Base-by-base conservation (phyloP, 345 rosid species). In the Theobroma cacao region DNA sequence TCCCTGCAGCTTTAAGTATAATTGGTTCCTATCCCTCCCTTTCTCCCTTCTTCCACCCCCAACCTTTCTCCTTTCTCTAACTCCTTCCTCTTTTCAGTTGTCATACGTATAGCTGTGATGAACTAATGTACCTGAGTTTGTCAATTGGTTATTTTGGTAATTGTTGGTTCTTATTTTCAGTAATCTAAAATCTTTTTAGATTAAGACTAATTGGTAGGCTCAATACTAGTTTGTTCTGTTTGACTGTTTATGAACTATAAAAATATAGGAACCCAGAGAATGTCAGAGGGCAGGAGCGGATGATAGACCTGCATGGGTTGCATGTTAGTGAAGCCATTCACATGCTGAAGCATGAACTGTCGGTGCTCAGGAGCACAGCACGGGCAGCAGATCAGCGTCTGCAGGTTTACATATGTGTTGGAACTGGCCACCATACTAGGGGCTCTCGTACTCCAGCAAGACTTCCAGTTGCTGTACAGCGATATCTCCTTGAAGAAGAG, bases 241-340 rank as follows among this genome's bases (percentile, higher is more conserved):
- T 77, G 14, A 20, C 52, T 61, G 43, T 41, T 55, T 31, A 31
- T 34, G 5, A 45, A 31, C 18, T 48, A 53, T 33, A 33, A 71
- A 48, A 71, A 70, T 81, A 67, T 87, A 95, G 99, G 94, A 94
- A 96, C 82, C 92, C 98, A 63, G 97, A 91, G 75, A 83, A 85
- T 80, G 88, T 84, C 50, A 88, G 98, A 89, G 98, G 94, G 47
- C 89, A 85, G 40, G 98, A 94, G 79, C 88, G 92, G 76, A 94
- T 96, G 93, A 96, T 96, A 84, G 99, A 96, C 86, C 89, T 96
- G 77, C 99, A 96, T 22, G 99, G 99, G 60, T 85, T 96, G 80
- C 99, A 96, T 77, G 97, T 92, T 26, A 90, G 85, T 18, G 99
- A 94, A 87, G 98, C 99, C 66, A 80, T 96, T 79, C 93, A 90